Conservation (phyloP, 2,329 filamentous ascomycete species). For the Scedosporium dehoogii region DNA sequence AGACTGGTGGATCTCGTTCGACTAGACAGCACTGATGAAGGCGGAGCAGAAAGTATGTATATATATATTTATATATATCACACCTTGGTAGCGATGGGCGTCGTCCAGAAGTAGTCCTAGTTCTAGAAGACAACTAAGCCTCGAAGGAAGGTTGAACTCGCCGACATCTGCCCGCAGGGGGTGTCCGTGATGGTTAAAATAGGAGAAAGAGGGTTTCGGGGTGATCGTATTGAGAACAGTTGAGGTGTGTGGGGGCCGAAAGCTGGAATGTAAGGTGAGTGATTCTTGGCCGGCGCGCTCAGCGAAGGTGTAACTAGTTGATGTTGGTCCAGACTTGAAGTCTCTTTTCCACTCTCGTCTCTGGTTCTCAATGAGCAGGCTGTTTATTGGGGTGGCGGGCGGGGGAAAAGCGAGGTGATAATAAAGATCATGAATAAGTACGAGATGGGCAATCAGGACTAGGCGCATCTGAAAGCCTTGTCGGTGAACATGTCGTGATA, state of each 20-base stretch:
- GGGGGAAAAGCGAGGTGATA: too few relatives aligned
- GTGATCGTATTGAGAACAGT: neutral
- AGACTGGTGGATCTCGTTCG: neutral
- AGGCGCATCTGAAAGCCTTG: neutral
- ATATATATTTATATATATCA: neutral
- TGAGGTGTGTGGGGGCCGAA: neutral
- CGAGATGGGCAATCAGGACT: neutral
- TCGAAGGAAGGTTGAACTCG: too few relatives aligned
- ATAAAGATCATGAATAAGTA: too few relatives aligned
- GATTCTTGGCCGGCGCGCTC: neutral
- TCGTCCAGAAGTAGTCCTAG: neutral
- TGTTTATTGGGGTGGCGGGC: too few relatives aligned
- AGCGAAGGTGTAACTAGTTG: neutral
- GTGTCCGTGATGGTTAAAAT: neutral
- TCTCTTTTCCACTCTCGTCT: too few relatives aligned
- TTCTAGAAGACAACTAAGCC: too few relatives aligned
- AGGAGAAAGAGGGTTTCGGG: neutral
- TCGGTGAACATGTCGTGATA: neutral
- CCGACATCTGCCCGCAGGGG: neutral
- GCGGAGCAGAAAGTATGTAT: neutral
- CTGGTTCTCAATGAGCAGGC: too few relatives aligned
- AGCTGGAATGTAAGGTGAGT: neutral
- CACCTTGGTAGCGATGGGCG: neutral
- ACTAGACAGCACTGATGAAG: neutral
- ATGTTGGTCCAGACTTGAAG: too few relatives aligned